Conservation (phyloP, 2,329 filamentous ascomycete species). For the Fusarium sp. region DNA sequence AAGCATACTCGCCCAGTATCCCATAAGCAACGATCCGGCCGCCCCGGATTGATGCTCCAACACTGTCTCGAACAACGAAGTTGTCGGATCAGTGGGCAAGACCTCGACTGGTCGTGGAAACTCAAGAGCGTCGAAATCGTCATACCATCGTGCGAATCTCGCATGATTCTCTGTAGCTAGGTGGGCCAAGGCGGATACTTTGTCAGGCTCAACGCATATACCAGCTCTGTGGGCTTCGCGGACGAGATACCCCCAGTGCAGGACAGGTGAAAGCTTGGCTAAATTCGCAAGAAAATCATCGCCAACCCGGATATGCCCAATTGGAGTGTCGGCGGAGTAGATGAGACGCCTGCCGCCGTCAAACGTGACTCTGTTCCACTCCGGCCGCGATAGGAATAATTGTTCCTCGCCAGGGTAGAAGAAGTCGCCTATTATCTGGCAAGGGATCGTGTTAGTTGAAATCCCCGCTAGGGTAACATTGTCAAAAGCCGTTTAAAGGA, state of each 20-base stretch:
- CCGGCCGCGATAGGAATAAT: slow-evolving; percentile 53
- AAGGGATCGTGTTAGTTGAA: slow-evolving; percentile 39
- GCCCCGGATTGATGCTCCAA: slow-evolving; percentile 50
- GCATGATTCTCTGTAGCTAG: slow-evolving; percentile 46
- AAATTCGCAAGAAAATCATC: slow-evolving; percentile 53
- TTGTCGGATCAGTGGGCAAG: slow-evolving; percentile 45
- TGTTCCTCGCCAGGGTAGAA: slow-evolving; percentile 52
- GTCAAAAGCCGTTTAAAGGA: slow-evolving; percentile 32
- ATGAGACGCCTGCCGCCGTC: slow-evolving; percentile 45
- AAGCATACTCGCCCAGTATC: slow-evolving; percentile 55
- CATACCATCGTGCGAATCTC: slow-evolving; percentile 52
- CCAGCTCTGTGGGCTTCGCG: slow-evolving; percentile 48
- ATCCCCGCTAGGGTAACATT: slow-evolving; percentile 40
- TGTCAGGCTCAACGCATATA: slow-evolving; percentile 47
- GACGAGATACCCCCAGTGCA: slow-evolving; percentile 50
- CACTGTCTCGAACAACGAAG: slow-evolving; percentile 51
- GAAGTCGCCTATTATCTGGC: slow-evolving; percentile 54
- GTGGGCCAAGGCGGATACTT: slow-evolving; percentile 47
- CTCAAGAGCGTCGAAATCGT: slow-evolving; percentile 43
- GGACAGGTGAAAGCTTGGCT: slow-evolving; percentile 51
- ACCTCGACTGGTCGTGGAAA: slow-evolving; percentile 45
- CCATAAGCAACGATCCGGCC: slow-evolving; percentile 52
- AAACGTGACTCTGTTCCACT: slow-evolving; percentile 53
- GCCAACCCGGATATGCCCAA: slow-evolving; percentile 43
- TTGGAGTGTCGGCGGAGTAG: slow-evolving; percentile 40